A percentile compares a stretch with the other conserved stretches of the same genome.
phyloP scores from a whole-genome alignment of 768 basidiomycete species.

The Mrakia blollopis region DNA sequence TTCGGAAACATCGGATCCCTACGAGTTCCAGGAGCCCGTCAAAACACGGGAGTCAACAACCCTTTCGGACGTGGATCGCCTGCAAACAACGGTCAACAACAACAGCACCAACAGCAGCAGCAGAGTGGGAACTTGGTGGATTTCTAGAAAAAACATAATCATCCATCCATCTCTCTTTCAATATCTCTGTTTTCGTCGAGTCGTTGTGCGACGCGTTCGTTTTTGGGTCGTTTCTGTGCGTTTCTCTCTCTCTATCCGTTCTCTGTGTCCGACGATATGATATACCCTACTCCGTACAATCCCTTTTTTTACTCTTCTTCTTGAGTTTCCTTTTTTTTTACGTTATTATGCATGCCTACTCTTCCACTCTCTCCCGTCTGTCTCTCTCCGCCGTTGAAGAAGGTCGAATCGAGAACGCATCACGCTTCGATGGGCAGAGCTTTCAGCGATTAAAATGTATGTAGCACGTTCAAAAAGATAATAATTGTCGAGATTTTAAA shows the following conservation, averaged over 20 bases:
- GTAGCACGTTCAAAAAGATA: no score
- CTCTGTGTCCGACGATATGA: no score
- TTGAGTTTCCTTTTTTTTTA: no score
- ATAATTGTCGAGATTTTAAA: no score
- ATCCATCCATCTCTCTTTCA: background rate
- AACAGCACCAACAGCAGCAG: constrained; percentile 49
- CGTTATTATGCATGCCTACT: no score
- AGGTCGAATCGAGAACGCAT: no score
- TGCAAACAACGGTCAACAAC: constrained; percentile 50
- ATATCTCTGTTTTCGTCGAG: background rate
- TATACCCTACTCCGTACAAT: no score
- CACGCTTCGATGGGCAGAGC: no score
- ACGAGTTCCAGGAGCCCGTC: constrained; percentile 53
- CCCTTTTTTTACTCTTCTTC: no score
- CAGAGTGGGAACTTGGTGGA: constrained; percentile 34
- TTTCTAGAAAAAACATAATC: constrained; percentile 5
- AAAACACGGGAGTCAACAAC: constrained; percentile 43
- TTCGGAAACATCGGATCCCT: constrained; percentile 83
- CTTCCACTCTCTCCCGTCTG: no score
- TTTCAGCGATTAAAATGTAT: no score
- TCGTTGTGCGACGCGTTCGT: background rate
- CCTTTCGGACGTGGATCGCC: constrained; percentile 39
- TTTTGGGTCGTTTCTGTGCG: background rate
- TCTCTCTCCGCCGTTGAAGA: no score
- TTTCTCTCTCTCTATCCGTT: background rate